phyloP scores from a whole-genome alignment of 2,329 filamentous ascomycete species.

The Nothophaeocryptopus gaeumannii region DNA sequence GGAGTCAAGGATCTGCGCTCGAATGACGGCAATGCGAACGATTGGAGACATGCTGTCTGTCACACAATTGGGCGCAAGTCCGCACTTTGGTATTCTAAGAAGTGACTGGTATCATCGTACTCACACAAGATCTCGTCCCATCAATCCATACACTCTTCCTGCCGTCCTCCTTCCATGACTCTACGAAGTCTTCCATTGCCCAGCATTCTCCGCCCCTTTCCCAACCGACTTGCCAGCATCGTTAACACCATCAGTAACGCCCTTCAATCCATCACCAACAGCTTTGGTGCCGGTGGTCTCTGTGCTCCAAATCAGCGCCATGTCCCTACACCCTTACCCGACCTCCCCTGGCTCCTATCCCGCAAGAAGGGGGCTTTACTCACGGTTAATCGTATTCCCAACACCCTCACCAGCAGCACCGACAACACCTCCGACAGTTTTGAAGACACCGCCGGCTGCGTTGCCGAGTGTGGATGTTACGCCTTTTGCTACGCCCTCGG shows the following conservation, averaged over 20 bases:
- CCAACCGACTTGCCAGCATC: slow-evolving; percentile 43
- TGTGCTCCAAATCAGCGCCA: slow-evolving; percentile 1
- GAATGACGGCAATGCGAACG: too few species aligned
- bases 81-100: too few species aligned
- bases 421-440: slow-evolving; percentile 54
- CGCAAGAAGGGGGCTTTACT: background rate
- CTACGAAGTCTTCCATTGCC: slow-evolving; percentile 42
- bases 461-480: slow-evolving; percentile 46
- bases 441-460: slow-evolving; percentile 53
- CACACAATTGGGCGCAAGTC: too few species aligned
- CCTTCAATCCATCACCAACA: slow-evolving; percentile 43
- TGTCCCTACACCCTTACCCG: background rate
- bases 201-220: slow-evolving; percentile 47
- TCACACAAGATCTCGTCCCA: too few species aligned
- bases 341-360: too few species aligned
- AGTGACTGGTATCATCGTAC: too few species aligned
- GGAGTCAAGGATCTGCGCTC: too few species aligned
- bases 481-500: slow-evolving; percentile 31
- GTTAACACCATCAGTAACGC: slow-evolving; percentile 46
- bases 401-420: slow-evolving; percentile 46
- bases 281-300: slow-evolving; percentile 44
- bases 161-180: background rate
- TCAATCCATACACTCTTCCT: too few species aligned
- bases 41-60: too few species aligned
- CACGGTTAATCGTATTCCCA: slow-evolving; percentile 46